Evolutionary conservation across 2,329 filamentous ascomycete genomes (phyloP).

Genomic region (Neonectria hederae): DNA sequence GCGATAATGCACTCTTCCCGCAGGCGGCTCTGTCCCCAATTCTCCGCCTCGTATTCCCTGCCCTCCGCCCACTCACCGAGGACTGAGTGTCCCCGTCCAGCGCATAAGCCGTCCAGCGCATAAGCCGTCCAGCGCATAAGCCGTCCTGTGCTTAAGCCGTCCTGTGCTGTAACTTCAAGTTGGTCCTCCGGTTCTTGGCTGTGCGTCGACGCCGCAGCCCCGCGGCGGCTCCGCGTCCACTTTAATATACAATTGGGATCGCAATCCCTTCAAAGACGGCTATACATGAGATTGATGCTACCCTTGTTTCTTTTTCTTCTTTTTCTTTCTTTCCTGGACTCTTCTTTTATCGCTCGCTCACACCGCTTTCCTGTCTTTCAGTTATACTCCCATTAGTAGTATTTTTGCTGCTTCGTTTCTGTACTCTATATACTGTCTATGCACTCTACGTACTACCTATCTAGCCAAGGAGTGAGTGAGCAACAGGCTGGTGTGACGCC

Average conservation of each 20-base stretch:
- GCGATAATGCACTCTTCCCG: not conserved
- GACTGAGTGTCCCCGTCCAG: too few relatives aligned
- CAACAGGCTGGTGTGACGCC: not conserved
- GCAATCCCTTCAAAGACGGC: not conserved
- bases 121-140: too few relatives aligned
- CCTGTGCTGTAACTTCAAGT: not conserved
- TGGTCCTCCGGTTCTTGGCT: not conserved
- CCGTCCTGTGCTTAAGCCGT: too few relatives aligned
- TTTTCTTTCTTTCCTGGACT: too few relatives aligned
- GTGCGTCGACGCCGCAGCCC: conserved; percentile 10
- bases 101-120: too few relatives aligned
- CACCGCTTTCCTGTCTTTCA: too few relatives aligned
- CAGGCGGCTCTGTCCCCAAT: not conserved
- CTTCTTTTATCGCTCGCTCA: too few relatives aligned
- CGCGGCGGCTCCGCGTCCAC: conserved; percentile 8
- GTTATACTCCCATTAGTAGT: too few relatives aligned
- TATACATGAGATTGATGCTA: too few relatives aligned
- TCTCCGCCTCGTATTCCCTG: not conserved
- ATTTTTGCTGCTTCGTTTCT: not conserved
- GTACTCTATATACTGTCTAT: too few relatives aligned
- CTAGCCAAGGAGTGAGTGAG: not conserved
- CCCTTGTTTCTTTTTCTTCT: too few relatives aligned
- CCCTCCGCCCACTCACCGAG: not conserved
- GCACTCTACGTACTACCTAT: not conserved
- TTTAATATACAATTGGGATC: not conserved